Conservation (phyloP, 331 rosid species). For the Acacia pycnantha region DNA sequence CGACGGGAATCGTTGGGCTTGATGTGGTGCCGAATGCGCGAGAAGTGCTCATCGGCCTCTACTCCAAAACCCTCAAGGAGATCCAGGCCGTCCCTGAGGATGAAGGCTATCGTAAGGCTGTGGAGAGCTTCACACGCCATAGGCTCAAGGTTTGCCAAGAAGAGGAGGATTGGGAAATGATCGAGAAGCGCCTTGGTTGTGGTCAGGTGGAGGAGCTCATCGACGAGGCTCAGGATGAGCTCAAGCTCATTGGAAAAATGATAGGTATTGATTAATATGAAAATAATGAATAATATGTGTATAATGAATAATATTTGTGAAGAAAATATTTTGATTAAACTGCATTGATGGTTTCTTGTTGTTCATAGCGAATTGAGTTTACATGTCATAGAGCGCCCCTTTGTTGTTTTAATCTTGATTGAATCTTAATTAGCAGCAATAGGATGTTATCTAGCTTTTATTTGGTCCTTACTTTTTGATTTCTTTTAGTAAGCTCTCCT, state of each 20-base stretch:
- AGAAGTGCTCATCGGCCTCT: conserved; percentile 70
- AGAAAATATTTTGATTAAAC: not conserved
- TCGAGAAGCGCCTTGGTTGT: conserved; percentile 74
- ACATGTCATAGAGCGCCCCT: not conserved
- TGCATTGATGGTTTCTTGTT: not conserved
- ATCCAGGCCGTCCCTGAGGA: conserved; percentile 84
- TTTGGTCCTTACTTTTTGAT: not conserved
- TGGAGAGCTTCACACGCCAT: conserved; percentile 76
- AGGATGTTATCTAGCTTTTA: not conserved
- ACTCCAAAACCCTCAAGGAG: conserved; percentile 78
- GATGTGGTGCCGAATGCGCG: conserved; percentile 90
- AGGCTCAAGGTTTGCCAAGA: conserved; percentile 77
- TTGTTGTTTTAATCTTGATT: not conserved
- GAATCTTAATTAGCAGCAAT: not conserved
- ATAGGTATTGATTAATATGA: conserved; percentile 48
- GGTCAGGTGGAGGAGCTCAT: conserved; percentile 97
- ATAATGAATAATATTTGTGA: not conserved
- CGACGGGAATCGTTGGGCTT: conserved; percentile 87
- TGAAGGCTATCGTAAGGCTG: conserved; percentile 92
- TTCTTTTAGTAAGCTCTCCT: not conserved
- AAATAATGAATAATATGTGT: not conserved
- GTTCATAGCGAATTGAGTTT: not conserved
- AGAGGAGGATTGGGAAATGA: conserved; percentile 81
- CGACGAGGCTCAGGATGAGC: conserved; percentile 89
- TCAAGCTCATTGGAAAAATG: conserved; percentile 69